Percentiles rank a stretch among this genome's conserved stretches.
These are phyloP conservation scores for Amanita inopinata DNA, from an alignment of 768 basidiomycete genomes.

Conservation along the genomic window DNA sequence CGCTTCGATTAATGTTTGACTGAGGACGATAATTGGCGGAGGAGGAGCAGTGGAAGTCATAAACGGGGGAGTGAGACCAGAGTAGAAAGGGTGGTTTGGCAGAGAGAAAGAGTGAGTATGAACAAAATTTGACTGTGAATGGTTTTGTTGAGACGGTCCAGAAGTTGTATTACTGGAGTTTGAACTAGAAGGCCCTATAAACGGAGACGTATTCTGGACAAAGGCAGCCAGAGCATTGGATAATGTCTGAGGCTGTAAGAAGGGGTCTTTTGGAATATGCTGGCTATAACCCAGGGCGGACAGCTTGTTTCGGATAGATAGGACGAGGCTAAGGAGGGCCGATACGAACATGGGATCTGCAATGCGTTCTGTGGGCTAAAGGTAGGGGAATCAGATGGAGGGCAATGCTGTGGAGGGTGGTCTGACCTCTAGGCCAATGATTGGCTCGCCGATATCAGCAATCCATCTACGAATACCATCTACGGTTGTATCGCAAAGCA, in stretches of 20 bases:
- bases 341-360: constrained; percentile 67
- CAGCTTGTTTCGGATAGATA: constrained; percentile 62
- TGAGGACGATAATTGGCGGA: constrained; percentile 22
- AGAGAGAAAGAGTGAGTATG: constrained; percentile 11
- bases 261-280: constrained; percentile 65
- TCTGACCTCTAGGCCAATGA: constrained; percentile 51
- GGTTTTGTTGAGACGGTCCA: constrained; percentile 1
- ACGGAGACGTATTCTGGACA: constrained; percentile 16
- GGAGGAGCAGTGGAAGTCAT: constrained; percentile 1
- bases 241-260: constrained; percentile 58
- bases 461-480: constrained; percentile 66
- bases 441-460: constrained; percentile 50
- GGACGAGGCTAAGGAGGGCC: constrained; percentile 59
- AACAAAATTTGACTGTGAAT: constrained; percentile 5
- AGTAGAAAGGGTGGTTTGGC: constrained; percentile 7
- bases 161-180: constrained; percentile 14
- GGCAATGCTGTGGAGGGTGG: constrained; percentile 3
- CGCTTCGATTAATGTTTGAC: constrained; percentile 33
- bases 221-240: constrained; percentile 35
- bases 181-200: constrained; percentile 11
- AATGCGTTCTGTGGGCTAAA: constrained; percentile 59
- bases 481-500: constrained; percentile 71
- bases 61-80: constrained; percentile 9
- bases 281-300: constrained; percentile 39
- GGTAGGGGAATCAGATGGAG: constrained; percentile 4